Base-by-base conservation (phyloP, 495 filamentous ascomycete species). In the Penicillium pancosmium region DNA sequence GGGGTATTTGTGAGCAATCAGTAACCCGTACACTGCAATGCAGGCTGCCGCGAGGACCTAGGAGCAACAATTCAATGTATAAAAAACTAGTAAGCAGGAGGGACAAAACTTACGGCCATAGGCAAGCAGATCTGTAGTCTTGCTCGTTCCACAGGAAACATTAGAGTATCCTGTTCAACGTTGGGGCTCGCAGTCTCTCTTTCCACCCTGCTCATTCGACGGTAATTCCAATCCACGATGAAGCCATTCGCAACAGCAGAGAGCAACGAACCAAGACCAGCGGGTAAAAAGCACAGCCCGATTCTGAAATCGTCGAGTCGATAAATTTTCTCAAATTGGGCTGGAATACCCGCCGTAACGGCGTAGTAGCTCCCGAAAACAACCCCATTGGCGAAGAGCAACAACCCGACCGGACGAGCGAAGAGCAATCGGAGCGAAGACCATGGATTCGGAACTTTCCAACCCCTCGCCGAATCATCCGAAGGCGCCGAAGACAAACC, bases 211-310 rank as follows among this genome's bases (percentile, higher is more conserved):
- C 67, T 68, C 25, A 68, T 57, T 13, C 74, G 72, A 11, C 74
- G 66, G 55, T 78, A 82, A 51, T 82, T 79, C 74, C 77, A 79
- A 57, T 84, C 80, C 2, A 84, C 64, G 2, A 81, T 44, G 68
- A 91, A 86, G 56, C 92, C 93, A 73, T 93, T 91, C 60, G 91
- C 64, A 88, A 88, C 64, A 83, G 91, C 68, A 88, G 92, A 65
- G 25, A 67, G 9, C 4, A 96, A 82, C 33, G 91, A 92, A 44
- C 93, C 75, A 0, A 72, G 18, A 0, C 72, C 74, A 5, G 73
- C 65, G 0, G 79, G 72, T 4, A 74, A 68, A 23, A 70, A 78
- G 41, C 68, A 57, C 8, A 78, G 60, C 2, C 78, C 75, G 33
- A 79, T 71, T 33, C 65, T 57, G 0, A 79, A 46, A 35, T 76